These are phyloP conservation scores for Trichoderma semiorbis DNA, from an alignment of 2,329 filamentous ascomycete species.

Conservation along the genomic window DNA sequence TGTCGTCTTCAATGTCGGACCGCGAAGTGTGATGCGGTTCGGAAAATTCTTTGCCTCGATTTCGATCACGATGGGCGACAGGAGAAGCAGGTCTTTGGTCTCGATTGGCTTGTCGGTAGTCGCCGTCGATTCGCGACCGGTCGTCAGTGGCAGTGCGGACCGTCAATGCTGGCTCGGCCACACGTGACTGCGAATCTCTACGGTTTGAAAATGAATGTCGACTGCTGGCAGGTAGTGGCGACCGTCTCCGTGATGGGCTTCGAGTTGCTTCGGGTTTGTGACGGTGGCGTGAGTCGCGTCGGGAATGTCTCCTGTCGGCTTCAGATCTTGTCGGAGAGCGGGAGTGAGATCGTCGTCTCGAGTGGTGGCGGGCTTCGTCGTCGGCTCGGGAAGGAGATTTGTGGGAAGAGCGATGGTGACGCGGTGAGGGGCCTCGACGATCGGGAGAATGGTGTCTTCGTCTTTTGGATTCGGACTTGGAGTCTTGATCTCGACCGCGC, in stretches of 20 bases:
- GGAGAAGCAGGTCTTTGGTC: slow-evolving; percentile 29
- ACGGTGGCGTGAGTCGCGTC: slow-evolving; percentile 26
- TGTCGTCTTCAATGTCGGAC: slow-evolving; percentile 50
- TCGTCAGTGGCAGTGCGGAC: slow-evolving; percentile 21
- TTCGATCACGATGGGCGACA: slow-evolving; percentile 26
- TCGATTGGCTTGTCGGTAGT: slow-evolving; percentile 24
- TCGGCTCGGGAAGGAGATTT: slow-evolving; percentile 27
- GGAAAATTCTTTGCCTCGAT: slow-evolving; percentile 28
- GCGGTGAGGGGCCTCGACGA: slow-evolving; percentile 31
- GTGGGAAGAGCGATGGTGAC: slow-evolving; percentile 28
- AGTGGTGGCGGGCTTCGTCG: slow-evolving; percentile 23
- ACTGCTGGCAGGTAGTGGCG: slow-evolving; percentile 5
- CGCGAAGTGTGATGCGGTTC: slow-evolving; percentile 41
- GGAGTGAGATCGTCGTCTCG: slow-evolving; percentile 25
- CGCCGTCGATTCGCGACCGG: slow-evolving; percentile 19
- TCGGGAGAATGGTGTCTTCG: slow-evolving; percentile 33
- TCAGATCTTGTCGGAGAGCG: slow-evolving; percentile 29
- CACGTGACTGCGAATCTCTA: slow-evolving; percentile 24
- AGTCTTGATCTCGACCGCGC: slow-evolving; percentile 39
- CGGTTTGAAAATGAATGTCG: slow-evolving; percentile 12
- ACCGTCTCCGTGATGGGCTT: slow-evolving; percentile 19
- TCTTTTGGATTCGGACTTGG: slow-evolving; percentile 33
- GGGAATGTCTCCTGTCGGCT: slow-evolving; percentile 24
- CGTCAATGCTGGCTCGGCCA: slow-evolving; percentile 21
- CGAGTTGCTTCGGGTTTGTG: slow-evolving; percentile 17